Base-by-base conservation (phyloP, 2,329 filamentous ascomycete species). In the Drechmeria coniospora region DNA sequence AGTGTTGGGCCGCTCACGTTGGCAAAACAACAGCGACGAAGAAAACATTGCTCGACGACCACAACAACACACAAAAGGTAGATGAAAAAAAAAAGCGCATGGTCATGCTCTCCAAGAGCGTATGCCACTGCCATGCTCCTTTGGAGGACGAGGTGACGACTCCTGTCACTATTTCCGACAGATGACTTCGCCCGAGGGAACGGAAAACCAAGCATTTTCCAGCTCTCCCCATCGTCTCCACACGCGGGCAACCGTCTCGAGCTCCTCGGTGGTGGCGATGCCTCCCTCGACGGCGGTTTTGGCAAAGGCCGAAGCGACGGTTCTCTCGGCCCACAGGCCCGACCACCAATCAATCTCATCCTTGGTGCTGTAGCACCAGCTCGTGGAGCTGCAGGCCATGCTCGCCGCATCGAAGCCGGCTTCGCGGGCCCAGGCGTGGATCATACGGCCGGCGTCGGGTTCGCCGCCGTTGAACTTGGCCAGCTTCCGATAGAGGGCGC, bases 311-410 rank as follows among this genome's bases (percentile, higher is more conserved):
- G 32, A 39, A 3, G 36, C 37, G 18, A 39, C 30, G 8, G 31
- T 37, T 10, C 37, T 27, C 35, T 38, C 36, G 2, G 38, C 33
- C 39, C 37, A 40, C 19, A 38, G 15, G 2, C 36, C 40, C 14
- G 39, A 37, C 40, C 39, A 43, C 35, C 36, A 43, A 1, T 24
- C 27, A 12, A 38, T 15, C 26, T 42, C 37, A 9, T 36, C 36
- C 11, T 25, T 15, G 4, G 37, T 35, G 32, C 28, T 36, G 24
- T 37, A 42, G 31, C 40, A 42, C 40, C 40, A 42, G 4, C 32
- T 34, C 27, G 32, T 38, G 8, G 36, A 32, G n/a, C 34, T 31
- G 24, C 26, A 29, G 12, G 30, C 31, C n/a, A 42, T 29, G 19
- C 19, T 23, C 4, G n/a, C 22, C 1, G 29, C 13, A 1, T 35